Evolutionary conservation across 1,284 basidiomycete genomes (phyloP), one percentile per base, ranked within the genome.

Genomic region (Heterobasidion annosum): DNA sequence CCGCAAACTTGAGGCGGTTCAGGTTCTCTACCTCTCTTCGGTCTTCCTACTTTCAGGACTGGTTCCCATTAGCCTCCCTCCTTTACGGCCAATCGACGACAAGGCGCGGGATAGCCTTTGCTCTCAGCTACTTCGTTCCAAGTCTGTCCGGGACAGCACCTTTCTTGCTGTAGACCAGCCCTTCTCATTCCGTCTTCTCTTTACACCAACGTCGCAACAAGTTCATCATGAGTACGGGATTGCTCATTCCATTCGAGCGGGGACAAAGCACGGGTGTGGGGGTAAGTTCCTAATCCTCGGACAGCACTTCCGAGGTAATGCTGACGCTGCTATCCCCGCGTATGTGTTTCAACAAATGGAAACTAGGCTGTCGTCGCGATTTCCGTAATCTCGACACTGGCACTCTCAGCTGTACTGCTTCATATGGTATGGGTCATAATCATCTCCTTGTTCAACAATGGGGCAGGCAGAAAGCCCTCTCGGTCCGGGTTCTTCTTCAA

Each of bases 401-500:
- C 77, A 13, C 66, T 83, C 43, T 62, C 74, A 34, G 71, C 73
- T 44, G 74, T 83, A 54, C 58, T 74, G 56, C 51, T 73, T 44
- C 72, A 76, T 57, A 67, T 76, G 43, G 57, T 70, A 18, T 78
- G 72, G 68, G 66, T 79, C 40, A 72, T 70, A 50, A 48, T 73
- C 50, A 64, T 59, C 48, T 53, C 59, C 48, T 18, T 60, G 52
- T 44, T 63, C 61, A 55, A 62, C 58, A 61, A 61, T 34, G 52
- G 44, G 3, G 54, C 33, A 43, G 48, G 50, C 48, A 49, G 52
- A 50, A 56, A 54, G 43, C 53, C 56, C 48, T 57, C 60, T 46
- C 68, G 70, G 49, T 79, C 81, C 64, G 77, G 75, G 44, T 67
- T 81, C 53, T 86, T 88, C 66, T 85, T 88, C 65, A 74, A 76